Percentiles rank a stretch among this genome's conserved stretches.
These are phyloP conservation scores for Pleurotus tuoliensis DNA, from an alignment of 768 basidiomycete species.

Conservation along the genomic window DNA sequence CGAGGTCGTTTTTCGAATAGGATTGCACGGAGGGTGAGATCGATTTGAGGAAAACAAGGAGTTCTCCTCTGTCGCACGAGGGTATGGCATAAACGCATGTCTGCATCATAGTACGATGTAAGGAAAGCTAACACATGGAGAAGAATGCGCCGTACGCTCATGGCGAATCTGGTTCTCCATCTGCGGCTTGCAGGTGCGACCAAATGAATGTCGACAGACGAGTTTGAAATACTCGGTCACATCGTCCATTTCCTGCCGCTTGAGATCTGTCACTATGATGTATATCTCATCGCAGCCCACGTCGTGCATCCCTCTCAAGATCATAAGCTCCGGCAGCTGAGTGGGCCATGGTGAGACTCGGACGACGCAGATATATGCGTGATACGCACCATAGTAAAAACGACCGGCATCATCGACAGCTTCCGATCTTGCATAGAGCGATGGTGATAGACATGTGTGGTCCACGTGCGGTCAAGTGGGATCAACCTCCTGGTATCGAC, in stretches of 20 bases:
- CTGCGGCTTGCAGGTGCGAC: conserved; percentile 59
- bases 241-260: conserved; percentile 78
- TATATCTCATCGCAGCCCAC: conserved; percentile 74
- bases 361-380: conserved; percentile 4
- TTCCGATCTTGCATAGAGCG: conserved; percentile 70
- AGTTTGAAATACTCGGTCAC: conserved; percentile 77
- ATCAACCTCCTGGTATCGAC: conserved; percentile 76
- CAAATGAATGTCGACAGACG: conserved; percentile 62
- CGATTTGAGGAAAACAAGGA: conserved; percentile 80
- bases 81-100: conserved; percentile 67
- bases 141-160: conserved; percentile 50
- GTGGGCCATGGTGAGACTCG: conserved; percentile 5
- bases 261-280: conserved; percentile 76
- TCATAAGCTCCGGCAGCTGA: conserved; percentile 76
- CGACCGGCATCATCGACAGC: conserved; percentile 74
- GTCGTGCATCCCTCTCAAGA: conserved; percentile 79
- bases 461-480: conserved; percentile 79
- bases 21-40: conserved; percentile 72
- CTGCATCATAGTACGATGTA: conserved; percentile 18
- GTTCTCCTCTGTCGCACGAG: conserved; percentile 67
- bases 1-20: conserved; percentile 73
- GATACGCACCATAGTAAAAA: conserved; percentile 68
- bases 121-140: conserved; percentile 3
- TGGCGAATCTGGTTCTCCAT: conserved; percentile 64
- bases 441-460: conserved; percentile 77